phyloP scores from a whole-genome alignment of 129 eudicot genomes.

The Saussurea involucrata region DNA sequence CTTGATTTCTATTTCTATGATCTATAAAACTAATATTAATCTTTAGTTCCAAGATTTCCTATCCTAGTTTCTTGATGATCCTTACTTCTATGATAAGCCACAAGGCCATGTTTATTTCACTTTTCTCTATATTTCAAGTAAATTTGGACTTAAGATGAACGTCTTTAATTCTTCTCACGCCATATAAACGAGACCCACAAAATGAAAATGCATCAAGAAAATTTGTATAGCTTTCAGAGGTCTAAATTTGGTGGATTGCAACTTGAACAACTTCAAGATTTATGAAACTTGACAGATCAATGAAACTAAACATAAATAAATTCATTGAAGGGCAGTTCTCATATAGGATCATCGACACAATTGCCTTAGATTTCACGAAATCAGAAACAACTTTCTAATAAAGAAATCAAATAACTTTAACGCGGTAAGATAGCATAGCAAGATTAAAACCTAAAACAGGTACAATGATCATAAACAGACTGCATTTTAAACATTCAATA shows the following conservation, averaged over 20 bases:
- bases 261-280: background rate
- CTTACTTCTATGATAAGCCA: background rate
- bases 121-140: no score
- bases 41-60: conserved; percentile 6
- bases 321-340: background rate
- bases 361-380: background rate
- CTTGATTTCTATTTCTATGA: background rate
- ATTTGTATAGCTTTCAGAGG: background rate
- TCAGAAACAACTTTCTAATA: background rate
- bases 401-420: background rate
- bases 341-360: background rate
- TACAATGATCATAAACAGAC: conserved; percentile 14
- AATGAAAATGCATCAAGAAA: background rate
- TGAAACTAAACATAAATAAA: background rate
- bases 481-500: background rate
- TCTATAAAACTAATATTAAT: background rate
- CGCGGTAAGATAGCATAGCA: background rate
- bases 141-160: background rate
- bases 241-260: background rate
- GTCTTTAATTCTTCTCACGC: background rate
- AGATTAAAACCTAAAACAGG: conserved; percentile 11
- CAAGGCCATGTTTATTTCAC: no score
- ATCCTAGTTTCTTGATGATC: background rate
- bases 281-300: background rate
- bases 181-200: conserved; percentile 1